A percentile compares a stretch with the other conserved stretches of the same genome.
Evolutionary conservation across 768 basidiomycete genomes (phyloP).

Genomic region (Lenzites betulinus): DNA sequence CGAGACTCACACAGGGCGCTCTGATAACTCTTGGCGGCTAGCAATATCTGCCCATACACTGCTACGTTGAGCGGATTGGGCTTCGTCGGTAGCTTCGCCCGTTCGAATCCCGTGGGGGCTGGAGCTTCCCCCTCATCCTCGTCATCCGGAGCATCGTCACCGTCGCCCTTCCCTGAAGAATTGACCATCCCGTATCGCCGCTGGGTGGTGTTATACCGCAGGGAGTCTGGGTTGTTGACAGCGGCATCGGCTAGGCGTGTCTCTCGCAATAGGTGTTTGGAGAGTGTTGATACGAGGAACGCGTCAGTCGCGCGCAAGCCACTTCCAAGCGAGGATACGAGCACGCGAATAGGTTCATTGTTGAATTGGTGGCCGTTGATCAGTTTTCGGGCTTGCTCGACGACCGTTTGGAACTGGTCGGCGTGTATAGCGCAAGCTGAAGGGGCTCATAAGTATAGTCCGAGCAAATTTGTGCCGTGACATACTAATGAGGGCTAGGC

Average conservation of each 20-base stretch:
- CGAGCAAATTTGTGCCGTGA: background rate
- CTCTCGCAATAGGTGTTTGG: constrained; percentile 85
- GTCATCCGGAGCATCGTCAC: constrained; percentile 43
- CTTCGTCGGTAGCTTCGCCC: constrained; percentile 57
- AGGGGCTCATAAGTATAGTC: background rate
- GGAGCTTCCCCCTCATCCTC: constrained; percentile 37
- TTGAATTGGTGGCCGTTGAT: constrained; percentile 81
- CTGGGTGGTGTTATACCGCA: constrained; percentile 62
- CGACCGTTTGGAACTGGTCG: constrained; percentile 55
- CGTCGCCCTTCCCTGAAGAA: constrained; percentile 38
- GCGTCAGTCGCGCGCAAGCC: constrained; percentile 72
- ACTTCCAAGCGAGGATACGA: constrained; percentile 71
- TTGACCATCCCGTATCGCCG: constrained; percentile 56
- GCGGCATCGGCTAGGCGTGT: constrained; percentile 69
- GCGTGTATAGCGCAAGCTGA: constrained; percentile 76
- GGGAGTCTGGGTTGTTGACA: constrained; percentile 57
- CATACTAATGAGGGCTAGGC: constrained; percentile 77
- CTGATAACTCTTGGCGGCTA: constrained; percentile 86
- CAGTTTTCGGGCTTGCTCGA: constrained; percentile 78
- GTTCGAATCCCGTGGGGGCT: constrained; percentile 26
- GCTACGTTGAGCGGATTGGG: constrained; percentile 70
- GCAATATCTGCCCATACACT: constrained; percentile 81
- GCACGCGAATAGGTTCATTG: constrained; percentile 80
- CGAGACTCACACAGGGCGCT: constrained; percentile 79
- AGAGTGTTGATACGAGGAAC: constrained; percentile 73